Evolutionary conservation across 2,329 filamentous ascomycete genomes (phyloP).

Genomic region (Neoscytalidium dimidiatum): DNA sequence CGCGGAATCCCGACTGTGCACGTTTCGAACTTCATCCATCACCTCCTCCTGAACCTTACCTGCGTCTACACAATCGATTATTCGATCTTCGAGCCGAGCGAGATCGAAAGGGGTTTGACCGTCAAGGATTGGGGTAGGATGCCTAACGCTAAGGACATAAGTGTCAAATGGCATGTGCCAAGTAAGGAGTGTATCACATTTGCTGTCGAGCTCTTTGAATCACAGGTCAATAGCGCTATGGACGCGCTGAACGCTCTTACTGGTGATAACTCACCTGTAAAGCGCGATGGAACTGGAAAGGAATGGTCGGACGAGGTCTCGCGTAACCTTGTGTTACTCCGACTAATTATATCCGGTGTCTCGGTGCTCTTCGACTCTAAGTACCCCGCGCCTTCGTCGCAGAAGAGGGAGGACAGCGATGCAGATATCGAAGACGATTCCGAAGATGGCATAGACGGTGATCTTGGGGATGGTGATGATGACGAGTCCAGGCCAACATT

Average conservation of each 20-base stretch:
- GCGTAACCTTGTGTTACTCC: constrained; percentile 80
- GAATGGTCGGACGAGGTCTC: constrained; percentile 98
- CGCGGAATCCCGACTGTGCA: constrained; percentile 92
- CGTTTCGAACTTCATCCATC: constrained; percentile 96
- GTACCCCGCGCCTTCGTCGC: constrained; percentile 33
- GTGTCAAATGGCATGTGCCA: constrained; percentile 89
- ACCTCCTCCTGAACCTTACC: constrained; percentile 90
- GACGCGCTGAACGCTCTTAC: constrained; percentile 77
- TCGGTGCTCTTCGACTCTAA: constrained; percentile 83
- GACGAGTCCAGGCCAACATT: constrained; percentile 85
- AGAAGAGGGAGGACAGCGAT: constrained; percentile 45
- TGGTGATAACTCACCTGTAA: constrained; percentile 76
- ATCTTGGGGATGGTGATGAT: constrained; percentile 70
- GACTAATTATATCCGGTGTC: constrained; percentile 87
- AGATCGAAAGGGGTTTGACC: constrained; percentile 70
- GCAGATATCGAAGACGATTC: constrained; percentile 42
- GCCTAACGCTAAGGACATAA: constrained; percentile 73
- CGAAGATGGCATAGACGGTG: constrained; percentile 49
- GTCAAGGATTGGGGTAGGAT: constrained; percentile 81
- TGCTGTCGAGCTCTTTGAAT: constrained; percentile 84
- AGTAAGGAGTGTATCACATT: constrained; percentile 79
- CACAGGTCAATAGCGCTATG: constrained; percentile 76
- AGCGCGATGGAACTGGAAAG: constrained; percentile 92
- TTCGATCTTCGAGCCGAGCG: constrained; percentile 78
- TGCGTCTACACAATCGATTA: constrained; percentile 93